These are phyloP conservation scores for Ophiognomonia clavigignenti-juglandacearum DNA, from an alignment of 2,329 filamentous ascomycete species.

Conservation along the genomic window DNA sequence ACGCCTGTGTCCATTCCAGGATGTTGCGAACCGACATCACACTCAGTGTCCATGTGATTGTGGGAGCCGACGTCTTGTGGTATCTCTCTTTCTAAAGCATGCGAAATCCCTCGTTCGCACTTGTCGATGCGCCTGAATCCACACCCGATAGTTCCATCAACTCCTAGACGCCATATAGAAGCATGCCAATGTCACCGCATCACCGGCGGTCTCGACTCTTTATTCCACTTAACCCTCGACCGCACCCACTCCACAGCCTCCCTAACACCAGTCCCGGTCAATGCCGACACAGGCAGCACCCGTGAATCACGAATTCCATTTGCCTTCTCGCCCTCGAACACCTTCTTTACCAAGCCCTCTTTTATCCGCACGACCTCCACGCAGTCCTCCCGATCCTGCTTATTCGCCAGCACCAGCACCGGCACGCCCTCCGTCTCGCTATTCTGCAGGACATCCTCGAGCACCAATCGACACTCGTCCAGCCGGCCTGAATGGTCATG, in stretches of 20 bases:
- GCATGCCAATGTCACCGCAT: conserved; percentile 62
- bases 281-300: conserved; percentile 85
- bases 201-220: conserved; percentile 83
- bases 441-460: conserved; percentile 85
- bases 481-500: conserved; percentile 54
- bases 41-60: conserved; percentile 1
- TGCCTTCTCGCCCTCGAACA: conserved; percentile 92
- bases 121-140: not conserved
- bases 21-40: no score
- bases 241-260: conserved; percentile 98
- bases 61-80: not conserved
- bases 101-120: not conserved
- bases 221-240: conserved; percentile 92
- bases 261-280: conserved; percentile 80
- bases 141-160: not conserved
- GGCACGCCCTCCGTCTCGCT: conserved; percentile 88
- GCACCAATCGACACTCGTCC: conserved; percentile 82
- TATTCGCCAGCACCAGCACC: conserved; percentile 88
- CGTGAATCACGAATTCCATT: conserved; percentile 81
- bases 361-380: conserved; percentile 97
- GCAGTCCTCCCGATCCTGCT: conserved; percentile 95
- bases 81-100: not conserved
- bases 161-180: conserved; percentile 3
- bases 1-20: conserved; percentile 2
- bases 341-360: conserved; percentile 89